Evolutionary conservation across 2,329 filamentous ascomycete species (phyloP), one percentile per base, ranked within the genome.

Genomic region (Ophiocordyceps camponoti-rufipedis): DNA sequence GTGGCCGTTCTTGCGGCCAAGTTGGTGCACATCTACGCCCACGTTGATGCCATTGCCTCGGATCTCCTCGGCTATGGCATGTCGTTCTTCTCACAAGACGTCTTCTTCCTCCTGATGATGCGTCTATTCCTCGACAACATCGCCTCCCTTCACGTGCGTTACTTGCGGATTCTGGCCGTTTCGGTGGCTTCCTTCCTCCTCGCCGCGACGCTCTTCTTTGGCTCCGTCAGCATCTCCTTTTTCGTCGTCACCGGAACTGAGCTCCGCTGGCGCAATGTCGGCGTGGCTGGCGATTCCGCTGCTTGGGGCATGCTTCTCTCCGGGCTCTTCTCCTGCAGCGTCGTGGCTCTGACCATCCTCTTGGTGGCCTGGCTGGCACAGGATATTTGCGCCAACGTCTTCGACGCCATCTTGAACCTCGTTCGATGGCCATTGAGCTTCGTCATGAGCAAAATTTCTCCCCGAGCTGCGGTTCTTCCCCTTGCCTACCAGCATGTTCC

Each of bases 1-100:
- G 46, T 60, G 48, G 52, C 58, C 16, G 46, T 60, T 45, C 48
- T 58, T 32, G 51, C 51, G 39, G 56, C 58, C 28, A 63, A 63
- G 45, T 48, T 51, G 7, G 49, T 56, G 3, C 61, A 63, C 46
- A 50, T 63, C 33, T 55, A 56, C 45, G 59, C 54, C 32, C 58
- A 63, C 29, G 48, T 55, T 18, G 50, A 48, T 6, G 56, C 61
- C 6, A 47, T 63, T n/a, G 53, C 52, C 3, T 50, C 51, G n/a
- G 52, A 58, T 31, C 48, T 63, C 45, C 19, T 55, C 9, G 54
- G 52, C 1, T 63, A 58, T 49, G 56, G 56, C 19, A 54, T 57
- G 11, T 60, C 61, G 2, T 63, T 63, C 46, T 62, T 61, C 46
- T 52, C 54, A 4, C 60, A 63, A 38, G 61, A 63, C 18, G 48